Base-by-base conservation (phyloP, 352 stramenopile genomes). In the Peronospora farinosa region DNA sequence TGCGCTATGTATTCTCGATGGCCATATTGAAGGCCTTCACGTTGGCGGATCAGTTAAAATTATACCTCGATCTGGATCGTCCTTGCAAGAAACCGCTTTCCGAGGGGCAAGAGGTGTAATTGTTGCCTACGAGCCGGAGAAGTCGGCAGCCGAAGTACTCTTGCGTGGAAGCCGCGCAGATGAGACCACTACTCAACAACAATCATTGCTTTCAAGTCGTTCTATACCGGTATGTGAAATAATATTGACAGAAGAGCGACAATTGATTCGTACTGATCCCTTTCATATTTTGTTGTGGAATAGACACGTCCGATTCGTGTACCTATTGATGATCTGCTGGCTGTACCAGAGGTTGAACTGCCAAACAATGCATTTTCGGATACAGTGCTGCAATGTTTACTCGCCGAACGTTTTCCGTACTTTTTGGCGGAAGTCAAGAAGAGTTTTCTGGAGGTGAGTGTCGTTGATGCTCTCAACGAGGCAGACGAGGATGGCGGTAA, bases 1-100 rank as follows among this genome's bases (percentile, higher is more conserved):
- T 17, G 79, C 82, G 9, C 56, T 95, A 2, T 92, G 75, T 35
- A 71, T 95, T 7, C 65, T 95, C 5, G 81, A 92, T 53, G 84
- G 84, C 1, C 80, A 95, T 40, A 86, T 92, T 47, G 84, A 92
- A 70, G 79, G 78, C 5, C 49, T 95, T 12, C 84, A 78, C 17
- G 67, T 92, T 13, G 84, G 84, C 12, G 78, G 72, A 13, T 86
- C 73, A n/a, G 80, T 95, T 16, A 91, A 89, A 45, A 85, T 95
- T 39, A 69, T 92, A 54, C 84, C 81, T 17, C 78, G 78, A 32
- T 65, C 72, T n/a, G 72, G 72, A 3, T 87, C 75, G 5, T 67
- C 73, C 3, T 54, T 82, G 7, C 83, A 94, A 52, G 84, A 95
- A 43, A 76, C 80, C 12, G 74, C 78, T 0, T 88, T 92, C 35